Evolutionary conservation across 768 basidiomycete genomes (phyloP).

Genomic region (Xerocomellus amylosporus): DNA sequence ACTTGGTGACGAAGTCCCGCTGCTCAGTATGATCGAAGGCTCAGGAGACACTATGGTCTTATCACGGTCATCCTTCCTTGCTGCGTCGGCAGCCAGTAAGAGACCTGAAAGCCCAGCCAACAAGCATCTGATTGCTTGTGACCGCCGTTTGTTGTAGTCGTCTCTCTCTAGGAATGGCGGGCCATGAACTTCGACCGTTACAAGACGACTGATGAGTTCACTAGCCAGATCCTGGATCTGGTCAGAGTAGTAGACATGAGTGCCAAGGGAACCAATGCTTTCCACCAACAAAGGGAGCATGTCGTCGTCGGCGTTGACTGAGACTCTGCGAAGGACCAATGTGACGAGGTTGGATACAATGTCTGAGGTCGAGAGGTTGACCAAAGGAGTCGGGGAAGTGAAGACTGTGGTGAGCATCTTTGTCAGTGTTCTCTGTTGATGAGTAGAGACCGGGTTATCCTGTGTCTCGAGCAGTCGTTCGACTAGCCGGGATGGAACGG

Average conservation of each 20-base stretch:
- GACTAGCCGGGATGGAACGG: conserved; percentile 80
- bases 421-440: conserved; percentile 59
- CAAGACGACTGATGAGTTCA: conserved; percentile 75
- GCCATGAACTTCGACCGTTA: conserved; percentile 66
- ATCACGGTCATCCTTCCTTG: conserved; percentile 24
- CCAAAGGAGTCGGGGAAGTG: conserved; percentile 74
- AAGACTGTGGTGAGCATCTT: conserved; percentile 84
- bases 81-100: conserved; percentile 55
- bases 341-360: conserved; percentile 76
- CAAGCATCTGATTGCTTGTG: conserved; percentile 67
- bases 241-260: conserved; percentile 93
- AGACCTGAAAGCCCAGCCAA: conserved; percentile 69
- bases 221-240: conserved; percentile 91
- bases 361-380: conserved; percentile 90
- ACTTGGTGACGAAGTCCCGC: conserved; percentile 24
- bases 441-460: conserved; percentile 45
- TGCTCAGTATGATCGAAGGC: conserved; percentile 28
- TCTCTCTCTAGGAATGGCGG: conserved; percentile 40
- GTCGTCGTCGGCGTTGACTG: conserved; percentile 58
- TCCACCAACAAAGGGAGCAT: conserved; percentile 67
- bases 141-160: conserved; percentile 44
- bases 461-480: conserved; percentile 68
- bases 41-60: conserved; percentile 18
- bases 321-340: conserved; percentile 67
- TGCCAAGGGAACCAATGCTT: conserved; percentile 80